Evolutionary conservation across 176 grass and related monocot genomes (phyloP).

Genomic region (Lolium perenne): DNA sequence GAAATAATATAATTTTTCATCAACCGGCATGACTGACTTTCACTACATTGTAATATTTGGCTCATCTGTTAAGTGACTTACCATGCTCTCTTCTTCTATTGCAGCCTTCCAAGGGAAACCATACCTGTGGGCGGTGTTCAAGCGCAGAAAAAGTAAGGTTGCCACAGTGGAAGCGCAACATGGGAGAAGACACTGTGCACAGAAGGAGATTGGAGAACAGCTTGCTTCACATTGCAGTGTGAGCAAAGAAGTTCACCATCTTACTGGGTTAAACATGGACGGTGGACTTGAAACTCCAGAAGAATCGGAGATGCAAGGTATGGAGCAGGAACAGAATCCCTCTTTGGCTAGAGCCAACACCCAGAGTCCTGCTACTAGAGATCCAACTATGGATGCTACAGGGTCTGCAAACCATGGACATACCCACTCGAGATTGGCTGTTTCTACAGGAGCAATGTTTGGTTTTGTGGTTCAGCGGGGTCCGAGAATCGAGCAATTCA

Average conservation of each 20-base stretch:
- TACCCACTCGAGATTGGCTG: neutral
- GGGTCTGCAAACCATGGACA: neutral
- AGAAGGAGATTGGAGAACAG: slow-evolving; percentile 30
- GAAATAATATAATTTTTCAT: neutral
- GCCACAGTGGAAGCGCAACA: neutral
- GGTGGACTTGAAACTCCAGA: neutral
- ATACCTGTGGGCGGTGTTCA: slow-evolving; percentile 63
- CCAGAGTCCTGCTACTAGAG: neutral
- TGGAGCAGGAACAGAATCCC: neutral
- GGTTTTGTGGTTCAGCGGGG: slow-evolving; percentile 18
- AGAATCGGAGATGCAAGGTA: neutral
- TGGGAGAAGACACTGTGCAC: neutral
- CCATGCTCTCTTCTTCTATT: neutral
- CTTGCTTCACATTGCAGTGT: neutral
- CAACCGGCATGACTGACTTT: too few species aligned
- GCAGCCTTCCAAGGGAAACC: slow-evolving; percentile 39
- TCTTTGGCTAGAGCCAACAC: neutral
- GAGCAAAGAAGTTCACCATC: neutral
- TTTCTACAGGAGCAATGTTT: neutral
- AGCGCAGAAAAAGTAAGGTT: slow-evolving; percentile 21
- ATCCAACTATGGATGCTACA: neutral
- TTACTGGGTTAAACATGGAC: neutral
- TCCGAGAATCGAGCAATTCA: slow-evolving; percentile 21
- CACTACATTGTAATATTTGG: too few species aligned
- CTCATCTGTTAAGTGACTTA: neutral